Conservation (phyloP, 805 yeast genomes). For the Brettanomyces anomalus region DNA sequence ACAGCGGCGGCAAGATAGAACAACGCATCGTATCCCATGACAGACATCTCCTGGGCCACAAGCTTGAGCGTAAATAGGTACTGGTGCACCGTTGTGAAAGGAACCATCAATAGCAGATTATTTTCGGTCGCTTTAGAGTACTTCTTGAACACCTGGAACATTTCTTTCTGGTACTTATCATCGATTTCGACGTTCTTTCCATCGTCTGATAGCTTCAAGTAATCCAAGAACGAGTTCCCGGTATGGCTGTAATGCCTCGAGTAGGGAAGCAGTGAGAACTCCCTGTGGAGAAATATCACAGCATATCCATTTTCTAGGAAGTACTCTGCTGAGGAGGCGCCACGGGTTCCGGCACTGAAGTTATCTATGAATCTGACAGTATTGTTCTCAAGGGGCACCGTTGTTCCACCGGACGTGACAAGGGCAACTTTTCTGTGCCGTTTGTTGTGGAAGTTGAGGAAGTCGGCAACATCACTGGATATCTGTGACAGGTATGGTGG, state of each 20-base stretch:
- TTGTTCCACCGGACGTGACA: constrained; percentile 95
- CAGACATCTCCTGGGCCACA: constrained; percentile 51
- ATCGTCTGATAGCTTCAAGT: constrained; percentile 43
- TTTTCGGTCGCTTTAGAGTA: constrained; percentile 41
- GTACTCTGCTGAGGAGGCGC: constrained; percentile 92
- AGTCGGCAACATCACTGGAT: constrained; percentile 45
- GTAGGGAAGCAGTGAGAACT: constrained; percentile 84
- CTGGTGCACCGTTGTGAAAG: constrained; percentile 93
- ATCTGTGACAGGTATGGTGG: constrained; percentile 68
- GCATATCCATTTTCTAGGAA: constrained; percentile 81
- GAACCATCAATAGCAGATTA: constrained; percentile 55
- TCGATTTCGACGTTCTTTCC: constrained; percentile 50
- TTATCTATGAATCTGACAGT: constrained; percentile 96
- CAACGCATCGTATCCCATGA: constrained; percentile 48
- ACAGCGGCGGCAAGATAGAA: constrained; percentile 97
- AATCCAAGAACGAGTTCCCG: constrained; percentile 79
- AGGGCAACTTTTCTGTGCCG: constrained; percentile 49
- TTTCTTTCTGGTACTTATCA: constrained; percentile 47
- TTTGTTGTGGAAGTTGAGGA: constrained; percentile 47
- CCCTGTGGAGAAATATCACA: constrained; percentile 87
- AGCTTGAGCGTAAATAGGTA: constrained; percentile 76
- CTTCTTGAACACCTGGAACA: constrained; percentile 52
- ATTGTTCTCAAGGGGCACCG: constrained; percentile 94
- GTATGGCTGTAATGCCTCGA: constrained; percentile 85
- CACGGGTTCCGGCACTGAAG: constrained; percentile 96